Evolutionary conservation across 176 grass and related monocot species (phyloP).

Genomic region (Aegilops longissima): DNA sequence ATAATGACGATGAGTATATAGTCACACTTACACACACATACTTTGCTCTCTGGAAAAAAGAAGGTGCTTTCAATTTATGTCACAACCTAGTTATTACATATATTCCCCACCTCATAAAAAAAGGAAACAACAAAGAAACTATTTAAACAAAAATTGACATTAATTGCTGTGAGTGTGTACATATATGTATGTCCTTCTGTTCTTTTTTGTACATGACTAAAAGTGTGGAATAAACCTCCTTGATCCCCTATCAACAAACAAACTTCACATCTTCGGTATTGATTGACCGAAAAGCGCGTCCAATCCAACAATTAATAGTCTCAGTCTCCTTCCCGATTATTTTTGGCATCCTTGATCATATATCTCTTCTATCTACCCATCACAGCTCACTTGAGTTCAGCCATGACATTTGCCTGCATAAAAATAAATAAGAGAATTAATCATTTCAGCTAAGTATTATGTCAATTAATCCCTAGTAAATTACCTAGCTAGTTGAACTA

Average conservation of each 20-base stretch:
- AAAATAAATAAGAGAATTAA: too few relatives aligned
- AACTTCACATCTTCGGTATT: slow-evolving; percentile 34
- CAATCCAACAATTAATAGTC: slow-evolving; percentile 31
- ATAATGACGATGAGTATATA: too few relatives aligned
- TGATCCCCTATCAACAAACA: slow-evolving; percentile 43
- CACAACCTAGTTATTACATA: slow-evolving; percentile 43
- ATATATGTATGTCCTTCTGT: slow-evolving; percentile 14
- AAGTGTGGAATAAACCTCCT: slow-evolving; percentile 24
- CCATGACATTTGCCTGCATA: too few relatives aligned
- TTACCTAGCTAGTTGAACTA: too few relatives aligned
- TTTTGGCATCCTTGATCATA: neutral
- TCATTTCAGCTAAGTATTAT: too few relatives aligned
- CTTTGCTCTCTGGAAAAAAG: neutral
- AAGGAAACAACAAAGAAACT: neutral
- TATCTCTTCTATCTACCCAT: too few relatives aligned
- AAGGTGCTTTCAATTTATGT: slow-evolving; percentile 14
- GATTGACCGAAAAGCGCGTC: neutral
- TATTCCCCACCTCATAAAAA: neutral
- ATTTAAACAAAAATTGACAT: slow-evolving; percentile 23
- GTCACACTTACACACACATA: too few relatives aligned
- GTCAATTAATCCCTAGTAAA: too few relatives aligned
- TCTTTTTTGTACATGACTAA: slow-evolving; percentile 44
- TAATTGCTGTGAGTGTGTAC: slow-evolving; percentile 39
- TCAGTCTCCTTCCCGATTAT: neutral
- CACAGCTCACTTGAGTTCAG: too few relatives aligned